Conservation (phyloP, 768 basidiomycete species). For the Pleurotus tuoliensis region DNA sequence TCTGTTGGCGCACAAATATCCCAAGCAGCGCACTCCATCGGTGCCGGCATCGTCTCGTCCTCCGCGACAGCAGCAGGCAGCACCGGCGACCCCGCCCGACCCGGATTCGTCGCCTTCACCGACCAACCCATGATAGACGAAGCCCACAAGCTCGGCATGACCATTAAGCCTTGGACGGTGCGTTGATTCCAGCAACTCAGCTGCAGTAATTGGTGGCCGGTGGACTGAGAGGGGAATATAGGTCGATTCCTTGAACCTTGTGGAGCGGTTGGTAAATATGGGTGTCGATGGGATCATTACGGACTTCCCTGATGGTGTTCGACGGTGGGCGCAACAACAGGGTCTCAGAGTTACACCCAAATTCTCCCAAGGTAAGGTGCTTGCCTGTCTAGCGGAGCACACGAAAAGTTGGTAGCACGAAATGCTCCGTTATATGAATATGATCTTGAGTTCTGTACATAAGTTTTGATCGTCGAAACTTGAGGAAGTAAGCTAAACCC, state of each 20-base stretch:
- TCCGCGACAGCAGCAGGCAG: constrained; percentile 36
- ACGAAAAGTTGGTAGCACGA: constrained; percentile 25
- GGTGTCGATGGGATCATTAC: constrained; percentile 77
- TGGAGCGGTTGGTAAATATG: constrained; percentile 55
- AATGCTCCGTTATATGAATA: background rate
- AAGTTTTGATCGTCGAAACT: background rate
- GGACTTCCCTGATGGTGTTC: constrained; percentile 62
- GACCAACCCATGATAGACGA: constrained; percentile 65
- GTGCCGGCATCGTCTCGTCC: constrained; percentile 65
- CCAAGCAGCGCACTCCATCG: constrained; percentile 62
- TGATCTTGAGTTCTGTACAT: background rate
- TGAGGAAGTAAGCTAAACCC: constrained; percentile 2
- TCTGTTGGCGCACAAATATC: constrained; percentile 51
- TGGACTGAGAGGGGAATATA: constrained; percentile 18
- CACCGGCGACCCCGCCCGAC: constrained; percentile 39
- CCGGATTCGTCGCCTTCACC: constrained; percentile 52
- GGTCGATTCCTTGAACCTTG: constrained; percentile 60
- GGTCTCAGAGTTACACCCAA: constrained; percentile 51
- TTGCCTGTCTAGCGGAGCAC: constrained; percentile 58
- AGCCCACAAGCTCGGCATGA: constrained; percentile 59
- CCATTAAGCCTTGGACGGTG: constrained; percentile 75
- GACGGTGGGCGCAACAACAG: constrained; percentile 51
- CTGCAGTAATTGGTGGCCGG: too few species aligned
- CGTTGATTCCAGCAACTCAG: constrained; percentile 16
- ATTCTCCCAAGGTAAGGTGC: constrained; percentile 55